Percentiles rank a stretch among this genome's conserved stretches.
Evolutionary conservation across 1,284 basidiomycete genomes (phyloP).

Genomic region (Takashimella tepidaria): DNA sequence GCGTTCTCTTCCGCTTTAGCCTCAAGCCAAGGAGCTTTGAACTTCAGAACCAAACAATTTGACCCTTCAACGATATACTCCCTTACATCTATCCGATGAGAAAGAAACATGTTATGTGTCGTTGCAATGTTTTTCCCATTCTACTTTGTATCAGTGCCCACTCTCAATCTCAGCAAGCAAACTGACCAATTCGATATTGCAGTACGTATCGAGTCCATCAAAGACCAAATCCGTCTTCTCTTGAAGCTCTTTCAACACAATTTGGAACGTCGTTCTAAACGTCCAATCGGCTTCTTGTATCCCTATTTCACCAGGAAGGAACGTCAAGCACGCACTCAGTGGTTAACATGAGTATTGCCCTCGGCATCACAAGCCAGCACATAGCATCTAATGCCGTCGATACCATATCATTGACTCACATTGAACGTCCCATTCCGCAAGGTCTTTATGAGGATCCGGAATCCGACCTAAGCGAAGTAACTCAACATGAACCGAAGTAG

Average conservation of each 20-base stretch:
- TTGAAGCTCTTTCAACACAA: constrained; percentile 52
- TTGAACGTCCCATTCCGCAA: constrained; percentile 83
- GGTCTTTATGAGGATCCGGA: constrained; percentile 68
- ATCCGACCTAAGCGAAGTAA: constrained; percentile 65
- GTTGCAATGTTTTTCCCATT: constrained; percentile 62
- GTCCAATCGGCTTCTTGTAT: constrained; percentile 77
- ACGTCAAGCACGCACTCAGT: no score
- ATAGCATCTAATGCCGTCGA: not conserved
- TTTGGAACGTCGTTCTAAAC: constrained; percentile 65
- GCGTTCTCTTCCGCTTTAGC: constrained; percentile 49
- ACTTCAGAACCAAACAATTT: constrained; percentile 66
- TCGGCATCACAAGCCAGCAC: constrained; percentile 1
- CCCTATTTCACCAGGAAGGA: constrained; percentile 59
- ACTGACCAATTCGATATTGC: constrained; percentile 61
- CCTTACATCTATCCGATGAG: constrained; percentile 60
- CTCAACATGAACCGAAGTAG: constrained; percentile 80
- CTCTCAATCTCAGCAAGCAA: no score
- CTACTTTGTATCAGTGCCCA: constrained; percentile 43
- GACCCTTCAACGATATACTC: constrained; percentile 53
- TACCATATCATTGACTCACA: constrained; percentile 52
- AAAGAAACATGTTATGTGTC: constrained; percentile 70
- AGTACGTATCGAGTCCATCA: constrained; percentile 83
- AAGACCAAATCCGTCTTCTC: constrained; percentile 64
- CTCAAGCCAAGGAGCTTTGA: constrained; percentile 67
- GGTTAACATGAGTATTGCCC: no score